These are phyloP conservation scores for Paraphaeosphaeria sporulosa DNA, from an alignment of 2,329 filamentous ascomycete genomes.

Conservation along the genomic window DNA sequence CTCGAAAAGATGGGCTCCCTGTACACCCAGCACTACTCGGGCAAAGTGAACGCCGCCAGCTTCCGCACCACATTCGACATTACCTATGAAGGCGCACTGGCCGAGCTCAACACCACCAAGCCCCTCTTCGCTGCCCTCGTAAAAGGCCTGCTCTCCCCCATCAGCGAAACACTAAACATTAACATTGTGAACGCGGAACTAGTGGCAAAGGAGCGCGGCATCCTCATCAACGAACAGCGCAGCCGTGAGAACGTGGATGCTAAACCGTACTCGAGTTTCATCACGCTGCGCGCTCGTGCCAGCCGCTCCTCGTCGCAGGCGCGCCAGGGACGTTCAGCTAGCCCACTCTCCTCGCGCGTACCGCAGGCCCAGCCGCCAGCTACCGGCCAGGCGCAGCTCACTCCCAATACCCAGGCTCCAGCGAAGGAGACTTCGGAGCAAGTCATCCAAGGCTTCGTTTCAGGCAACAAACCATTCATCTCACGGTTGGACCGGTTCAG, in stretches of 20 bases:
- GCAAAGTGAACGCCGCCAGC: conserved; percentile 41
- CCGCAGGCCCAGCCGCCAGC: conserved; percentile 22
- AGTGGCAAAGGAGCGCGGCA: conserved; percentile 78
- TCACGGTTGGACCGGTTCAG: conserved; percentile 76
- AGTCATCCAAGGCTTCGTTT: conserved; percentile 71
- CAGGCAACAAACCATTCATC: conserved; percentile 71
- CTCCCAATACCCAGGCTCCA: conserved; percentile 12
- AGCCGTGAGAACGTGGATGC: conserved; percentile 67
- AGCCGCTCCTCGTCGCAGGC: conserved; percentile 46
- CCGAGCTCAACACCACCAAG: conserved; percentile 75
- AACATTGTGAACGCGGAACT: conserved; percentile 85
- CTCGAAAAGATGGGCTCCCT: conserved; percentile 81
- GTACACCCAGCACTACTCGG: conserved; percentile 77
- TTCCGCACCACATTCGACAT: conserved; percentile 77
- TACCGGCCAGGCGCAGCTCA: not conserved
- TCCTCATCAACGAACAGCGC: conserved; percentile 78
- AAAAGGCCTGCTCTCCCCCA: conserved; percentile 75
- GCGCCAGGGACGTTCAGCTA: conserved; percentile 21
- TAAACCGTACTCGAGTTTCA: conserved; percentile 72
- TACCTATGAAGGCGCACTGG: conserved; percentile 78
- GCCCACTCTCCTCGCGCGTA: conserved; percentile 34
- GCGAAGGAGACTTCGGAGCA: conserved; percentile 51
- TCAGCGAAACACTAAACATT: conserved; percentile 73
- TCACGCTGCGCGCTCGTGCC: conserved; percentile 69
- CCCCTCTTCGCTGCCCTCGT: conserved; percentile 81